Percentiles rank a stretch among this genome's conserved stretches.
Conservation (phyloP, 2,329 filamentous ascomycete species). For the Colletotrichum sp. region DNA sequence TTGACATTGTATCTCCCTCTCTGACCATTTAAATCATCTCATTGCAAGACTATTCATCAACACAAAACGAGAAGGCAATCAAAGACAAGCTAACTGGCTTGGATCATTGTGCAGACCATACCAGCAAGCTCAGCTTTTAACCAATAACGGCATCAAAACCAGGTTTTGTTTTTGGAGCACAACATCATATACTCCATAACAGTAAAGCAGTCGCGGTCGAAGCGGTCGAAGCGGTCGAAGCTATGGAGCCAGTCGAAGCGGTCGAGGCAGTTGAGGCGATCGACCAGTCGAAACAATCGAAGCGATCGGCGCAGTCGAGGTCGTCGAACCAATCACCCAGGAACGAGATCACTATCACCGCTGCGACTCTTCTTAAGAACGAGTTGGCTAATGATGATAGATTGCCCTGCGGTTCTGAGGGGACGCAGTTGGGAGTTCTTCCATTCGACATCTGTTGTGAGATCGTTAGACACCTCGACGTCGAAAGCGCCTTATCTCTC, state of each 20-base stretch:
- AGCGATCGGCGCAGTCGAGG: not conserved
- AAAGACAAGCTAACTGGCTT: not conserved
- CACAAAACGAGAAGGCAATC: not conserved
- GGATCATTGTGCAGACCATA: not conserved
- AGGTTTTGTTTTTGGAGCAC: not conserved
- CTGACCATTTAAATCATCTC: not conserved
- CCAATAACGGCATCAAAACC: not conserved
- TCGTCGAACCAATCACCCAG: not conserved
- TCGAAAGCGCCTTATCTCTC: not conserved
- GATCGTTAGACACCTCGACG: not conserved
- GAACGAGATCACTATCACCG: not conserved
- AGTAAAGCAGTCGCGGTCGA: not conserved
- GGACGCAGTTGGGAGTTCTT: not conserved
- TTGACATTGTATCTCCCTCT: not conserved
- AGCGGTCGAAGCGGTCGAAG: too few species aligned
- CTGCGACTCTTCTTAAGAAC: not conserved
- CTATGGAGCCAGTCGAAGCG: too few species aligned
- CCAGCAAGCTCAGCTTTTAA: not conserved
- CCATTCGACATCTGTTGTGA: not conserved
- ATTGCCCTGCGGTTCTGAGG: not conserved
- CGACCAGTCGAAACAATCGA: not conserved
- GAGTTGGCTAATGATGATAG: not conserved
- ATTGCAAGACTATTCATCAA: not conserved
- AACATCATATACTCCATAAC: not conserved
- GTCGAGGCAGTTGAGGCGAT: too few species aligned